Evolutionary conservation across 2,329 filamentous ascomycete species (phyloP), one percentile per base, ranked within the genome.

Genomic region (Pleomassaria siparia): DNA sequence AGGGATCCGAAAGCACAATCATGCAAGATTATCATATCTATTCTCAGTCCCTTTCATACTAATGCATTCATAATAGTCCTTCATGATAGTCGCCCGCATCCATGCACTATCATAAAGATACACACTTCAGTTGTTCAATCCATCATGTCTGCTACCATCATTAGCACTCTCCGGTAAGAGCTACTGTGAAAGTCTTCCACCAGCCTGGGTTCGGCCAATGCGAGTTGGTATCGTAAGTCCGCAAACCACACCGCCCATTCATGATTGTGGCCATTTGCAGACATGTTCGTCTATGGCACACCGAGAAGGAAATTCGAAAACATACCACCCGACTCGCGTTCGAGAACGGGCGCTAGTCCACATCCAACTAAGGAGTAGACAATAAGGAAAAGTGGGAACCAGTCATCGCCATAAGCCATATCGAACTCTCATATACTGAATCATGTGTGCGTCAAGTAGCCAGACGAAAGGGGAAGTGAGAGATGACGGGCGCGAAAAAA

Each of bases 221-320:
- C 24, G 9, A n/a, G 24, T 3, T 39, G 43, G 24, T 45, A 30
- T 44, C 42, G n/a, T n/a, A 44, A 44, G 42, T 37, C 40, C 20
- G 21, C 21, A 36, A 44, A 26, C 30, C 21, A 26, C n/a, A 35
- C 54, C 53, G 51, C 52, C 54, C 56, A 33, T 28, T 21, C 29
- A 44, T 44, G n/a, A 28, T n/a, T 58, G 52, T 60, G 51, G 52
- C 53, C 50, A 24, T 35, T n/a, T 49, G 58, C 54, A 62, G 64
- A 62, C 59, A 51, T 51, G 51, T 54, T 49, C 55, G 58, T 69
- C 64, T 67, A 69, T 66, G 56, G 56, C 67, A 67, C 59, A 64
- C 55, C 50, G 50, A 50, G 50, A 61, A 47, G 44, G 40, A 15
- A 47, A 47, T 36, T 32, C 20, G 32, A 46, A 46, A 50, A 16